Conservation (phyloP, 441 rosid genomes). For the Populus hybrid region DNA sequence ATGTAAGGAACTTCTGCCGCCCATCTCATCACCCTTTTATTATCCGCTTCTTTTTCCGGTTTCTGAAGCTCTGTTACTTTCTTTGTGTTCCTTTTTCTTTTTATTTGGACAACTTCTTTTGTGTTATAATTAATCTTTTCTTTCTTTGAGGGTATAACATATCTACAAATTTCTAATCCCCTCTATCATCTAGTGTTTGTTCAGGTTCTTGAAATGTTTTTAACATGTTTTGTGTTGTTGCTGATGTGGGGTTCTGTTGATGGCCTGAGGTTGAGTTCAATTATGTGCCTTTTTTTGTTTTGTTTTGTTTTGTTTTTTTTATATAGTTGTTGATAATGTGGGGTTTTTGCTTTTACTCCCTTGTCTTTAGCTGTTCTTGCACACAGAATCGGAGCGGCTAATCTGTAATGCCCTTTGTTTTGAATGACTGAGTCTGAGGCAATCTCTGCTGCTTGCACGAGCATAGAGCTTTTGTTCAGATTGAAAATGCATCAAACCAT, state of each 20-base stretch:
- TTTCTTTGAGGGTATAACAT: not conserved
- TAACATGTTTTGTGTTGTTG: not conserved
- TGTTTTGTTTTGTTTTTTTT: too few relatives aligned
- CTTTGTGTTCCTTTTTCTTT: not conserved
- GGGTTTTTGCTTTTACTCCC: not conserved
- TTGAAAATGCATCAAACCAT: not conserved
- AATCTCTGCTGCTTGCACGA: not conserved
- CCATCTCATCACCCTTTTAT: not conserved
- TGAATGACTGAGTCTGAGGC: not conserved
- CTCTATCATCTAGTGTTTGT: not conserved
- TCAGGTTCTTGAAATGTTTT: not conserved
- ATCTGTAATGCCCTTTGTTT: not conserved
- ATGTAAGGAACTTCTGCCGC: conserved; percentile 25
- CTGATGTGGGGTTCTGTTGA: not conserved
- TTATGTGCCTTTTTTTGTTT: not conserved
- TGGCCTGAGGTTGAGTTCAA: not conserved
- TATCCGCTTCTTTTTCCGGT: conserved; percentile 3
- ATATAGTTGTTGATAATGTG: not conserved
- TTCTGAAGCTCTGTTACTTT: not conserved
- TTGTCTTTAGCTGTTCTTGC: too few relatives aligned
- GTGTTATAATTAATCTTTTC: not conserved
- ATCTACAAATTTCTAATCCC: not conserved
- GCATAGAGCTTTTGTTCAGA: not conserved
- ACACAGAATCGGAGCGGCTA: not conserved
- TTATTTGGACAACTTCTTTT: not conserved